phyloP scores from a whole-genome alignment of 2,329 filamentous ascomycete genomes.

The Didymella arachidicola region DNA sequence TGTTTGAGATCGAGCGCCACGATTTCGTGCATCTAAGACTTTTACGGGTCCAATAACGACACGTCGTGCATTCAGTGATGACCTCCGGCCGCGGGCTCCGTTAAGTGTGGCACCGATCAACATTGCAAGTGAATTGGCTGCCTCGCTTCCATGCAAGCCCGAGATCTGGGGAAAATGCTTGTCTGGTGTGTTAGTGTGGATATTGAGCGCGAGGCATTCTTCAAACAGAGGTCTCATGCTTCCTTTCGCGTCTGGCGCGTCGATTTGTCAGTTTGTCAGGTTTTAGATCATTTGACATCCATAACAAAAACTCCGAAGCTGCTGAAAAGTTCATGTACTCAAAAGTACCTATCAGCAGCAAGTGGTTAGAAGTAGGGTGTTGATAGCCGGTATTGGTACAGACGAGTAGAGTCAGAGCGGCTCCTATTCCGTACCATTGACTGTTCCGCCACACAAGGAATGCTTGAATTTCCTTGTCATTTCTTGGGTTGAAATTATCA shows the following conservation, averaged over 20 bases:
- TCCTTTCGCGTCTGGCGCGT: background rate
- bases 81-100: slow-evolving; percentile 9
- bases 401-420: background rate
- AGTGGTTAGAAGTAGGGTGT: too few relatives aligned
- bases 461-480: background rate
- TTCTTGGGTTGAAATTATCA: background rate
- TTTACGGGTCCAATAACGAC: background rate
- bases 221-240: background rate
- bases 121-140: background rate
- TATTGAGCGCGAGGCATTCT: background rate
- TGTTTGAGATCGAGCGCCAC: background rate
- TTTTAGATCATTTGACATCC: background rate
- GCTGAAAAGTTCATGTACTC: background rate
- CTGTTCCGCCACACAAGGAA: background rate
- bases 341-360: too few relatives aligned
- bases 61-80: background rate
- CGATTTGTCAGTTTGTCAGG: background rate
- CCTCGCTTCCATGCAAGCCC: slow-evolving; percentile 1
- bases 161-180: slow-evolving; percentile 2
- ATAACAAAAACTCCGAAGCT: background rate
- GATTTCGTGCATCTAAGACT: background rate
- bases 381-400: too few relatives aligned
- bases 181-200: background rate
- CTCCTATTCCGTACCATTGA: background rate
- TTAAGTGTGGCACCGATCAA: too few relatives aligned